Conservation (phyloP, 441 rosid species). For the Pelargonium australe region DNA sequence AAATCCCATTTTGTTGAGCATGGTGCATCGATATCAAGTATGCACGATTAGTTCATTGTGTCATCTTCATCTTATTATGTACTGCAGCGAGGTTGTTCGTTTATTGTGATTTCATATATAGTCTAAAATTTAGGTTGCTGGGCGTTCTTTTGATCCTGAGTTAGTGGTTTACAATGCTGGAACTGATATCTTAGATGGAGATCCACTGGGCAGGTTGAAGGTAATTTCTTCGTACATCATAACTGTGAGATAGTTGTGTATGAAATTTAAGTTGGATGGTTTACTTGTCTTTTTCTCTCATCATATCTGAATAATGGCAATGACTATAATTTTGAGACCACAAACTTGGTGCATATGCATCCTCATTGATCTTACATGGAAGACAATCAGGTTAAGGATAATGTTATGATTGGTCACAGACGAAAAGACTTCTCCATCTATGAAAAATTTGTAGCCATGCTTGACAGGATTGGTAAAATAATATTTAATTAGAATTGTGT, state of each 20-base stretch:
- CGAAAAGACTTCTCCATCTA: not conserved
- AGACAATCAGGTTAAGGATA: not conserved
- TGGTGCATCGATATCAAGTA: too few relatives aligned
- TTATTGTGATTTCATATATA: not conserved
- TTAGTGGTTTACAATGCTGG: conserved; percentile 89
- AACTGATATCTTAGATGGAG: conserved; percentile 92
- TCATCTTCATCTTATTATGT: too few relatives aligned
- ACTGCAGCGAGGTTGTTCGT: too few relatives aligned
- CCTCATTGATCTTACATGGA: not conserved
- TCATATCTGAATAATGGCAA: not conserved
- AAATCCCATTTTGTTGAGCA: too few relatives aligned
- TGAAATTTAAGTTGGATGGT: not conserved
- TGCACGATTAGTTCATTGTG: too few relatives aligned
- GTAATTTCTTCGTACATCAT: conserved; percentile 26
- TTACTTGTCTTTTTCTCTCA: not conserved
- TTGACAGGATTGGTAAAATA: not conserved
- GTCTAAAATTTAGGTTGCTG: conserved; percentile 54
- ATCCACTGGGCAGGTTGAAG: conserved; percentile 83
- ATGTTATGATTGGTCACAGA: not conserved
- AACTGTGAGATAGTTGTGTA: not conserved
- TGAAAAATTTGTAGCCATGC: not conserved
- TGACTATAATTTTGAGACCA: not conserved
- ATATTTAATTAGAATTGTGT: not conserved
- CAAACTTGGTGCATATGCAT: not conserved
- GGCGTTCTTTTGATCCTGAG: conserved; percentile 55